Percentiles rank a stretch among this genome's conserved stretches.
Evolutionary conservation across 2,329 filamentous ascomycete species (phyloP).

Genomic region (Fusarium virguliforme): DNA sequence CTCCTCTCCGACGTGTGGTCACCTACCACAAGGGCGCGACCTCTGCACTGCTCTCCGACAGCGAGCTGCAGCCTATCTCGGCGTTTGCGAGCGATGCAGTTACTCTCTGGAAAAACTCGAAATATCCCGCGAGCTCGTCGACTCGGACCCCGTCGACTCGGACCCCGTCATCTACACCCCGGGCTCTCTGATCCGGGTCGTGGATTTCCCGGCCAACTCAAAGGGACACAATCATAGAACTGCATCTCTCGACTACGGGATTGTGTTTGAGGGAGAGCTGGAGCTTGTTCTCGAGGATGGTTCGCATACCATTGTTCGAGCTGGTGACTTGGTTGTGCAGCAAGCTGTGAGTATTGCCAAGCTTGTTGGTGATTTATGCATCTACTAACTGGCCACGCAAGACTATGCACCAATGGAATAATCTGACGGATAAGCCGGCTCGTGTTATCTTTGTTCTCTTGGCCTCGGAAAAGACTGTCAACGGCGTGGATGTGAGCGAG

Average conservation of each 20-base stretch:
- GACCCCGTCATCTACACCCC: neutral
- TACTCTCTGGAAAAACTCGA: neutral
- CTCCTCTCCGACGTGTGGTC: neutral
- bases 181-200: neutral
- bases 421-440: neutral
- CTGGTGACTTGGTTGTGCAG: neutral
- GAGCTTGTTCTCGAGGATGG: neutral
- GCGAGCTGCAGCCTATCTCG: neutral
- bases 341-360: neutral
- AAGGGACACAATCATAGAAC: neutral
- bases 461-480: neutral
- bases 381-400: neutral
- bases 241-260: neutral
- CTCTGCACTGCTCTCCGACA: neutral
- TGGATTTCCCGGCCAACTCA: constrained; percentile 1
- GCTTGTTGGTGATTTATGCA: neutral
- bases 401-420: constrained; percentile 6
- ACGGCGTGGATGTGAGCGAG: neutral
- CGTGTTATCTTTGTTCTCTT: neutral
- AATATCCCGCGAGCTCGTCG: neutral
- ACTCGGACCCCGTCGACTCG: neutral
- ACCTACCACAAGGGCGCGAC: constrained; percentile 2
- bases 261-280: neutral
- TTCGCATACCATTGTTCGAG: neutral
- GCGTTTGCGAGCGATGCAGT: neutral